A percentile compares a stretch with the other conserved stretches of the same genome.
Conservation (phyloP, 1,139 yeast genomes). For the Nakaseomyces nivariensis region DNA sequence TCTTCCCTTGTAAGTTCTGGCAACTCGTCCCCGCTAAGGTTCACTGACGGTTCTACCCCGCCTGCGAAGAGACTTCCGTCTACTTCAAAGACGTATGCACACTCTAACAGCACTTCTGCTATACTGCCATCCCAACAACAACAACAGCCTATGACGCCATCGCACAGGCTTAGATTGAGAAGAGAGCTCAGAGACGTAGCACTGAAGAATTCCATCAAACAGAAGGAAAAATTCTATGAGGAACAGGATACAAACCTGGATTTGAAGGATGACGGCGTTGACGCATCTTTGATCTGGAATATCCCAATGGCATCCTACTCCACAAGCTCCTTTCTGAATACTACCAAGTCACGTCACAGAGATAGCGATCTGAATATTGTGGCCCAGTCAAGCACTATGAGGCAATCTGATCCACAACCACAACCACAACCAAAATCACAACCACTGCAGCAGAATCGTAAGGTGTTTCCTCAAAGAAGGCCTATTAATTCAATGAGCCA, state of each 20-base stretch:
- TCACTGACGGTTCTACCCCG: background rate
- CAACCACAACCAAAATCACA: constrained; percentile 1
- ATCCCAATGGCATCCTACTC: constrained; percentile 37
- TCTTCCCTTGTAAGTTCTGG: background rate
- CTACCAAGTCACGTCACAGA: constrained; percentile 8
- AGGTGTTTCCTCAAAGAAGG: background rate
- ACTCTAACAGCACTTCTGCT: constrained; percentile 19
- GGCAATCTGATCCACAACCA: too few relatives aligned
- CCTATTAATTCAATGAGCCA: background rate
- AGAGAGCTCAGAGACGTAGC: constrained; percentile 29
- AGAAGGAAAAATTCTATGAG: constrained; percentile 34
- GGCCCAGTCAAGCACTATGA: too few relatives aligned
- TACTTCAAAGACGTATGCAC: constrained; percentile 5
- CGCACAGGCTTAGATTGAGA: constrained; percentile 31
- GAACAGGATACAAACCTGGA: constrained; percentile 24
- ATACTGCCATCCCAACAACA: constrained; percentile 10
- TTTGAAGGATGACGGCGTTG: constrained; percentile 19
- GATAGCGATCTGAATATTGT: constrained; percentile 5
- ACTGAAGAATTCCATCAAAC: constrained; percentile 24
- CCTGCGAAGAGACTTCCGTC: background rate
- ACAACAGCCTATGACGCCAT: constrained; percentile 27
- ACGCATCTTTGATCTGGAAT: constrained; percentile 35
- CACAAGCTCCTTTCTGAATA: constrained; percentile 28
- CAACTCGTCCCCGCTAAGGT: background rate
- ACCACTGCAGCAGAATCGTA: constrained; percentile 10